Base-by-base conservation (phyloP, 78 protist species). In the Dictyostelium purpureum region DNA sequence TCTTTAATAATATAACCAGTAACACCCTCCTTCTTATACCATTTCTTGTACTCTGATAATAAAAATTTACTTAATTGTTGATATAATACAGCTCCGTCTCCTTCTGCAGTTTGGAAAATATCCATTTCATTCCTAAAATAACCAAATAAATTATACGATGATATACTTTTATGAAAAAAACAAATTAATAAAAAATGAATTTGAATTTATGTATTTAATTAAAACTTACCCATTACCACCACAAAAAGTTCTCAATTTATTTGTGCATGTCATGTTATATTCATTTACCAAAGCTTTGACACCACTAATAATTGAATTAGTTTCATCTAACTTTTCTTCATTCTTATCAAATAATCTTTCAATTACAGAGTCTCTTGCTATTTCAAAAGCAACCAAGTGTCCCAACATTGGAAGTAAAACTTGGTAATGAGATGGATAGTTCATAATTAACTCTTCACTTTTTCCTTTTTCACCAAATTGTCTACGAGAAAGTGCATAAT, bases 1-100 rank as follows among this genome's bases (percentile, higher is more conserved):
- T 85, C 92, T 61, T 85, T 85, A 45, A 73, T 85, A 7, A 85
- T 85, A n/a, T 85, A 85, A 2, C 92, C 92, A 19, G 69, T 73
- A 43, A 85, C 69, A 73, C 92, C 92, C 6, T 85, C 79, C 40
- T 85, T 85, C 49, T 85, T 85, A n/a, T 85, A 85, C 92, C 92
- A 85, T 54, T 73, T 83, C 45, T 69, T 85, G 37, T 85, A 85
- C 45, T 85, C 92, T 26, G 33, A 19, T 7, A 85, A 47, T 28
- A 85, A 26, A 52, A 59, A 73, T 45, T 85, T 85, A 45, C 61
- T 49, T 12, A 85, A 67, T 42, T 85, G 92, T 61, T 85, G 92
- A 49, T 73, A 85, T 16, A 85, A 54, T 24, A 85, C 92, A 6
- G 80, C 52, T 5, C 92, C 92, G 59, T 85, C 92, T 45, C 92